Percentiles rank a stretch among this genome's conserved stretches.
Evolutionary conservation across 768 basidiomycete genomes (phyloP).

Genomic region (Gloeopeniophorella convolvens): DNA sequence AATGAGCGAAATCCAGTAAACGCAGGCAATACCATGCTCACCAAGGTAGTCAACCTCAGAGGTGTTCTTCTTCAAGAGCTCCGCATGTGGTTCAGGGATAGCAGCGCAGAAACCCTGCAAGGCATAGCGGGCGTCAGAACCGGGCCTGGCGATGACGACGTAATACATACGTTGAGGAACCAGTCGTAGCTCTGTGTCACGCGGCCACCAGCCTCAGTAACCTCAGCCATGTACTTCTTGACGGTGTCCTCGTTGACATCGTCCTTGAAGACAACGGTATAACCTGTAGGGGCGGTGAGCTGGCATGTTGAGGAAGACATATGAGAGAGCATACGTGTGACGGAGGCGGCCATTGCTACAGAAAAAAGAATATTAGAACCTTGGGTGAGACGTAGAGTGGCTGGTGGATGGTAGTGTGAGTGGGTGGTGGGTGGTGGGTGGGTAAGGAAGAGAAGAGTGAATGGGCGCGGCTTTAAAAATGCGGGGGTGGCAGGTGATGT

Average conservation of each 20-base stretch:
- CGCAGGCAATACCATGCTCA: not conserved
- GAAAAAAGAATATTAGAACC: too few species aligned
- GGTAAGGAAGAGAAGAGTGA: not conserved
- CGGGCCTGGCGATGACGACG: not conserved
- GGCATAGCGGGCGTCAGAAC: not conserved
- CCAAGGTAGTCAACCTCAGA: conserved; percentile 16
- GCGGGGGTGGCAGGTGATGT: not conserved
- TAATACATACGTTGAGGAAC: conserved; percentile 12
- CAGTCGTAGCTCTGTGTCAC: conserved; percentile 12
- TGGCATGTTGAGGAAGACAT: not conserved
- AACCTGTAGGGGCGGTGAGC: conserved; percentile 9
- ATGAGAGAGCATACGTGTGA: not conserved
- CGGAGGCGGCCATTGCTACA: conserved; percentile 4
- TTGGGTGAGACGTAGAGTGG: too few species aligned
- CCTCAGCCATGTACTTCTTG: conserved; percentile 5
- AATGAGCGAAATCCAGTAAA: not conserved
- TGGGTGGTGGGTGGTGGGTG: not conserved
- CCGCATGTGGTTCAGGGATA: conserved; percentile 5
- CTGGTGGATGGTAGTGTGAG: conserved; percentile 1
- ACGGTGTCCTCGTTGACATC: conserved; percentile 9
- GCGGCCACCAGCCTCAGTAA: conserved; percentile 14
- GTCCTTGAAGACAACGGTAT: conserved; percentile 12
- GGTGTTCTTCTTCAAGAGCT: not conserved
- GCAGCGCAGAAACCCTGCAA: conserved; percentile 16
- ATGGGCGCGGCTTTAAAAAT: not conserved